Conservation (phyloP, 2,329 filamentous ascomycete genomes). For the Botryosphaeria dothidea region DNA sequence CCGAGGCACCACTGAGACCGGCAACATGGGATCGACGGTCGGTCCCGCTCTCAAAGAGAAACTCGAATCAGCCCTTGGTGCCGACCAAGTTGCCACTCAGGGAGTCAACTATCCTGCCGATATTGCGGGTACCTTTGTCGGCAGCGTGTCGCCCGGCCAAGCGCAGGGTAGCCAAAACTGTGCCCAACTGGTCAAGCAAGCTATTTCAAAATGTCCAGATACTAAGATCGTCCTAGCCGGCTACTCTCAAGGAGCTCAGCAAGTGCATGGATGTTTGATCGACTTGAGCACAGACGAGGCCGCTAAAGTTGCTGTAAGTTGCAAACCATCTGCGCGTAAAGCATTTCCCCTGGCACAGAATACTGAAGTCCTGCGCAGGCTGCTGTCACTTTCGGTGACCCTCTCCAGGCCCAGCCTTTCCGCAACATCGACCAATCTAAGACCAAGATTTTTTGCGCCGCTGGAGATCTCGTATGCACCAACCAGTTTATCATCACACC, state of each 20-base stretch:
- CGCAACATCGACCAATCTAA: not conserved
- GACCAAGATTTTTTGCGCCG: conserved; percentile 16
- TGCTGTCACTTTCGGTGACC: conserved; percentile 41
- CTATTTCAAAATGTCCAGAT: conserved; percentile 44
- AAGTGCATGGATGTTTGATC: conserved; percentile 27
- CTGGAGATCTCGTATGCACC: conserved; percentile 3
- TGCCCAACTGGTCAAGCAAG: conserved; percentile 42
- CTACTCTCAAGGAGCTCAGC: conserved; percentile 41
- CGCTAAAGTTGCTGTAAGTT: conserved; percentile 4
- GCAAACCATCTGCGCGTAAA: not conserved
- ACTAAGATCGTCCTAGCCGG: conserved; percentile 51
- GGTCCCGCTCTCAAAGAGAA: conserved; percentile 55
- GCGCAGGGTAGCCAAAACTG: conserved; percentile 40
- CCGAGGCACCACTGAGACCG: conserved; percentile 54
- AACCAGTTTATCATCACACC: conserved; percentile 9
- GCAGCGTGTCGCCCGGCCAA: conserved; percentile 45
- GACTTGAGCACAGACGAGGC: not conserved
- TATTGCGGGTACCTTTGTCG: conserved; percentile 31
- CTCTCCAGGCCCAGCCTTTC: conserved; percentile 29
- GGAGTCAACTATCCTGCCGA: conserved; percentile 52
- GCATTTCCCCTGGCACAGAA: not conserved
- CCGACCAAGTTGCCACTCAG: conserved; percentile 49
- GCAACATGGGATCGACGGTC: conserved; percentile 54
- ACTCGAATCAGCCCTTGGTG: conserved; percentile 44
- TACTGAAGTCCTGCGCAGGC: conserved; percentile 3